Evolutionary conservation across 805 yeast genomes (phyloP).

Genomic region (Nakazawaea laoshanensis): DNA sequence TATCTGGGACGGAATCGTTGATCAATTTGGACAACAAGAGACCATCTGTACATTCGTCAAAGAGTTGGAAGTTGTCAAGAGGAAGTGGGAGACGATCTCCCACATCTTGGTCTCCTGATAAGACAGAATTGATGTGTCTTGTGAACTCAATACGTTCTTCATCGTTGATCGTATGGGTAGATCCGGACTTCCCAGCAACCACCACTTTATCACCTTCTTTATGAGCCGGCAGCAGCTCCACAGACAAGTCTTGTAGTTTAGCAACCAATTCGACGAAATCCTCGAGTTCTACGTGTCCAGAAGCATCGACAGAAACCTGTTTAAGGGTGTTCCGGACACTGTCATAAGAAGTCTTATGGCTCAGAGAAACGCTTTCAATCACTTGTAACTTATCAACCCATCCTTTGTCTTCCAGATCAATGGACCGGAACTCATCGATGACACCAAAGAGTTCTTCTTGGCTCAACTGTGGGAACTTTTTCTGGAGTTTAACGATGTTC

Average conservation of each 20-base stretch:
- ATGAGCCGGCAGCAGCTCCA: slow-evolving; percentile 18
- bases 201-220: slow-evolving; percentile 69
- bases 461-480: slow-evolving; percentile 75
- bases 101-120: slow-evolving; percentile 80
- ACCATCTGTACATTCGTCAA: slow-evolving; percentile 96
- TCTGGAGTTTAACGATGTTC: slow-evolving; percentile 61
- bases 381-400: slow-evolving; percentile 90
- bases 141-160: slow-evolving; percentile 96
- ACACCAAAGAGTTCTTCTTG: slow-evolving; percentile 83
- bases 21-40: slow-evolving; percentile 85
- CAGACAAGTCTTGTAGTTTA: slow-evolving; percentile 53
- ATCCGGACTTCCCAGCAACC: slow-evolving; percentile 81
- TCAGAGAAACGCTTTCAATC: slow-evolving; percentile 69
- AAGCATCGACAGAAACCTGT: slow-evolving; percentile 86
- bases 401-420: slow-evolving; percentile 89
- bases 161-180: slow-evolving; percentile 93
- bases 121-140: slow-evolving; percentile 86
- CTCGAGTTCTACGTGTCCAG: slow-evolving; percentile 94
- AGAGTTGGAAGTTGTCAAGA: slow-evolving; percentile 87
- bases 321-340: slow-evolving; percentile 91
- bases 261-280: slow-evolving; percentile 84
- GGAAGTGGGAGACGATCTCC: slow-evolving; percentile 87
- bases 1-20: slow-evolving; percentile 96
- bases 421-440: slow-evolving; percentile 77
- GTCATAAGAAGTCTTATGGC: slow-evolving; percentile 82